Conservation (phyloP, 208 protist genomes). For the Acanthamoeba triangularis region DNA sequence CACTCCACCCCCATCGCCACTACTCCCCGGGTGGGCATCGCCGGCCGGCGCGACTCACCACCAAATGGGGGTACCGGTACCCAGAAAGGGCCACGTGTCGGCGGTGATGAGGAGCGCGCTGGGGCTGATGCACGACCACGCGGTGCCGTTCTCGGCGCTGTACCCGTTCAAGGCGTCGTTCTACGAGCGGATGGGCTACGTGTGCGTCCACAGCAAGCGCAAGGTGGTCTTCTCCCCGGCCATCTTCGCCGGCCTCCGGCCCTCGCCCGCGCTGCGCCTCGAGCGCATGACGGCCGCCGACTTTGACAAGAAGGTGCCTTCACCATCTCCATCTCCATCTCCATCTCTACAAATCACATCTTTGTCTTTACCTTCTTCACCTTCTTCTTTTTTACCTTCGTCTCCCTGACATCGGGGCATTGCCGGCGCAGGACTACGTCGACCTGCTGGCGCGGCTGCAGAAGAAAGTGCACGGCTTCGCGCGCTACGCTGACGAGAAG, state of each 20-base stretch:
- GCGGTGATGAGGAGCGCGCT: conserved; percentile 1
- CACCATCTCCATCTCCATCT: too few species aligned
- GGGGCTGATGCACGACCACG: background rate
- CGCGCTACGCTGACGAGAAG: background rate
- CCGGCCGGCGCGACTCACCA: too few species aligned
- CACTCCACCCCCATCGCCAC: background rate
- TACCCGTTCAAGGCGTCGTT: conserved; percentile 72
- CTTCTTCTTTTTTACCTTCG: too few species aligned
- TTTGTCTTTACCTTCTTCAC: too few species aligned
- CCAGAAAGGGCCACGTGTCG: conserved; percentile 36
- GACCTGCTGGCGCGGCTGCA: conserved; percentile 4
- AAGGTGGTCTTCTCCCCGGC: conserved; percentile 31
- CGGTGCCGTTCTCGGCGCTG: conserved; percentile 39
- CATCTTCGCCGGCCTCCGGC: background rate
- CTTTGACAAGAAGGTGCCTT: conserved; percentile 10
- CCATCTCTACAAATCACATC: too few species aligned
- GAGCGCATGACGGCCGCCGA: background rate
- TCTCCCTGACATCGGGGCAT: too few species aligned
- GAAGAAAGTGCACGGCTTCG: conserved; percentile 37
- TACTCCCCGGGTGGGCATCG: too few species aligned
- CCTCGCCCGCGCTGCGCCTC: background rate
- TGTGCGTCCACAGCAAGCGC: conserved; percentile 40
- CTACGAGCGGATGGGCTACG: conserved; percentile 70
- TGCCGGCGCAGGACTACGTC: conserved; percentile 20
- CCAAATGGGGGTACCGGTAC: background rate